Percentiles rank a stretch among this genome's conserved stretches.
Conservation (phyloP, 441 rosid species). For the California macrophylla region DNA sequence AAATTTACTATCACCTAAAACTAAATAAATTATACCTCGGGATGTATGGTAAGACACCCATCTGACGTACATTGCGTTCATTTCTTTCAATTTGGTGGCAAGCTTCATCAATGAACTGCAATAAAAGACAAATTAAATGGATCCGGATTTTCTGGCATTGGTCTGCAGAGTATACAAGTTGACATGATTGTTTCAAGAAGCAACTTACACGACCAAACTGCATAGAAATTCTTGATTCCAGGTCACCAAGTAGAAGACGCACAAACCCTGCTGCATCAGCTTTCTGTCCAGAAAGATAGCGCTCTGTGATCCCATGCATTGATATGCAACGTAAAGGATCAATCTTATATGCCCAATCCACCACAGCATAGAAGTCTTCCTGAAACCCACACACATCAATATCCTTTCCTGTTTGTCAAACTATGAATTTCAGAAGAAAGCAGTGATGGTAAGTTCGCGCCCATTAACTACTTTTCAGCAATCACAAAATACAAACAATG, state of each 20-base stretch:
- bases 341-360: constrained; percentile 98
- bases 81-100: constrained; percentile 96
- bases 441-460: constrained; percentile 7
- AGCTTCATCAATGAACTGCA: constrained; percentile 97
- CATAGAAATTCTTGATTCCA: constrained; percentile 85
- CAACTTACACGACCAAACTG: constrained; percentile 79
- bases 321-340: constrained; percentile 98
- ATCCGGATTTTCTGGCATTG: not conserved
- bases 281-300: constrained; percentile 95
- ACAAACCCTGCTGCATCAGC: constrained; percentile 99
- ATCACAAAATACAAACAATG: not conserved
- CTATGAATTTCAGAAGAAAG: constrained; percentile 10
- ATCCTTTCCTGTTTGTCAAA: constrained; percentile 18
- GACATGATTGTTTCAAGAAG: constrained; percentile 2
- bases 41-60: constrained; percentile 82
- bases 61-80: constrained; percentile 80
- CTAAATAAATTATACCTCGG: constrained; percentile 46
- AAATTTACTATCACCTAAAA: too few relatives aligned
- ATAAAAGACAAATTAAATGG: constrained; percentile 14
- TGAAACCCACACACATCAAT: constrained; percentile 31
- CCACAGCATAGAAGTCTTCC: constrained; percentile 99
- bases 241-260: constrained; percentile 90
- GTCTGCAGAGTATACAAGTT: not conserved
- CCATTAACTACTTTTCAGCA: constrained; percentile 2
- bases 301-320: constrained; percentile 97